A percentile compares a stretch with the other conserved stretches of the same genome.
phyloP scores from a whole-genome alignment of 1,284 basidiomycete genomes.

The Trametes polyzona region DNA sequence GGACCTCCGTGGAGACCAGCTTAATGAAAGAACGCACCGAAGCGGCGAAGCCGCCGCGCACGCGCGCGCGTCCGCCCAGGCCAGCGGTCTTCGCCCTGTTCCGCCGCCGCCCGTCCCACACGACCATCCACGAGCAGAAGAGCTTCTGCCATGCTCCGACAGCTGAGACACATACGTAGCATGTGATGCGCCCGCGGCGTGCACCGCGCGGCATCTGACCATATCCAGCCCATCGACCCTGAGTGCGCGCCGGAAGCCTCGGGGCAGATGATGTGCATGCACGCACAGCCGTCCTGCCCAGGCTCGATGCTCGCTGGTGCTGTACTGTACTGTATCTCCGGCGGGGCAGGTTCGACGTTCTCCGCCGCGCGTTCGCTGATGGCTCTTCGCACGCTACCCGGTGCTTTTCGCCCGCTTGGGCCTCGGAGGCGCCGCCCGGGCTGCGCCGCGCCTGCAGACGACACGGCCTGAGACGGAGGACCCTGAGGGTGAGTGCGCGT shows the following conservation, averaged over 20 bases:
- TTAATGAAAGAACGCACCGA: slow-evolving; percentile 10
- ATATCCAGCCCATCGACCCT: slow-evolving; percentile 19
- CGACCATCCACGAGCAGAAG: no score
- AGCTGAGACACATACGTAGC: not conserved
- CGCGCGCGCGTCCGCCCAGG: not conserved
- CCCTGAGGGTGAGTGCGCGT: not conserved
- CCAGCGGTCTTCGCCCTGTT: not conserved
- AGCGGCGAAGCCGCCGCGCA: not conserved
- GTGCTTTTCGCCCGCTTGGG: not conserved
- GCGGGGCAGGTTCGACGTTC: no score
- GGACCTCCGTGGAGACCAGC: slow-evolving; percentile 10
- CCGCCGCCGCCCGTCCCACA: no score
- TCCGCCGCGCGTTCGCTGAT: slow-evolving; percentile 2
- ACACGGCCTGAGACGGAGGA: not conserved
- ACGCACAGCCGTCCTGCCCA: no score
- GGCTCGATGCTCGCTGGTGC: no score
- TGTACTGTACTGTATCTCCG: no score
- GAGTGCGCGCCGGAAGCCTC: slow-evolving; percentile 12
- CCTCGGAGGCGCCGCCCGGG: not conserved
- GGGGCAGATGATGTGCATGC: no score
- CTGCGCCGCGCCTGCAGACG: not conserved
- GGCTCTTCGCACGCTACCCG: slow-evolving; percentile 5
- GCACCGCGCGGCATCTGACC: slow-evolving; percentile 12
- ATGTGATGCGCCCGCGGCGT: not conserved
- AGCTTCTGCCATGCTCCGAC: not conserved